Base-by-base conservation (phyloP, 78 protist species). In the Monosiga brevicollis region DNA sequence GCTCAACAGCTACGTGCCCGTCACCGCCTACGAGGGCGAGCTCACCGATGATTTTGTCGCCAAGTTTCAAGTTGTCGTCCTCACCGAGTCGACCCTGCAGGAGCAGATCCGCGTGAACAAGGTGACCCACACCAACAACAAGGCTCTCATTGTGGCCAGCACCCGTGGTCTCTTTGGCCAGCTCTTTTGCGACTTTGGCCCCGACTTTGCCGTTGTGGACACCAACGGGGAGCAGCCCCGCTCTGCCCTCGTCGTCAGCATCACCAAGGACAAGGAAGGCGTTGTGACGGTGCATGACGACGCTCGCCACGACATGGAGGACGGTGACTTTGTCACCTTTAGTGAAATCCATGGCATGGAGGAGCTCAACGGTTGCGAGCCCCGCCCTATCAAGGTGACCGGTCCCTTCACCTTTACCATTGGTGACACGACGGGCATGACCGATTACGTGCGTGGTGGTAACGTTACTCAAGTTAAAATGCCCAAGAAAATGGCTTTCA, bases 131-230 rank as follows among this genome's bases (percentile, higher is more conserved):
- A 6, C 73, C 2, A 36, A 83, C 62, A 83, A 82, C 41, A 79
- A 87, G 72, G 35, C 41, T 24, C 90, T 90, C 79, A 86, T 94
- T 39, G 0, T 36, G 15, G 81, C 93, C n/a, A 88, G 79, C 23
- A 79, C 92, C 1, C 39, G 54, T 29, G 98, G 98, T 39, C 78
- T 94, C 15, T 94, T 95, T 43, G 95, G 89, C 42, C 35, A 71
- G 38, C 25, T 90, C 35, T 96, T 96, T 75, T 83, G 49, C 75
- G 99, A 95, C 87, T 94, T 93, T 76, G 99, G 99, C 37, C 79
- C 77, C 34, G 70, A 3, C 0, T 95, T 95, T 73, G 84, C 34
- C 0, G 90, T 96, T 3, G 23, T 43, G 22, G 98, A 96, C 82
- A 55, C 85, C 81, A 87, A 88, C 34, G 99, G 99, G 74, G 97